Percentiles rank a stretch among this genome's conserved stretches.
Evolutionary conservation across 352 stramenopile species (phyloP).

Genomic region (Globisporangium middletonii): DNA sequence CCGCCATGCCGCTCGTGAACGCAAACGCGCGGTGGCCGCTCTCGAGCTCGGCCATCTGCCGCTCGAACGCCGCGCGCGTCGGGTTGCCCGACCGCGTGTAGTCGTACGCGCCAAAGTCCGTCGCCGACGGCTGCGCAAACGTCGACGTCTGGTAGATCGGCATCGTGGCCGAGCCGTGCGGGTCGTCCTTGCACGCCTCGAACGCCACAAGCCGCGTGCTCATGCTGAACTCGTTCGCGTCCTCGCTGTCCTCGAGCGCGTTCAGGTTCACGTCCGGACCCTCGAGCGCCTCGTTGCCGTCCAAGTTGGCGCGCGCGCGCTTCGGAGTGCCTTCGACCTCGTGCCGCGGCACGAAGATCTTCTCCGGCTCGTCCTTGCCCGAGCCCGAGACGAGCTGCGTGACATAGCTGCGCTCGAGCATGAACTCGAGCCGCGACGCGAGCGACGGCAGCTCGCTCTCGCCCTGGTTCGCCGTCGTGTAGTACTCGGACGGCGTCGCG

Average conservation of each 20-base stretch:
- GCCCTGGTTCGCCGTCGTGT: constrained; percentile 28
- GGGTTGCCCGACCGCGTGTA: constrained; percentile 94
- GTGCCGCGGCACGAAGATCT: constrained; percentile 72
- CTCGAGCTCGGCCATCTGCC: constrained; percentile 85
- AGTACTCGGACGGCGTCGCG: constrained; percentile 18
- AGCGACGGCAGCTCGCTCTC: constrained; percentile 25
- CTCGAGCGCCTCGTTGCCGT: constrained; percentile 66
- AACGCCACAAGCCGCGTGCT: constrained; percentile 75
- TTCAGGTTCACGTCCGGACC: constrained; percentile 29
- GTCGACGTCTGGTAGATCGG: constrained; percentile 91
- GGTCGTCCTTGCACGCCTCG: constrained; percentile 84
- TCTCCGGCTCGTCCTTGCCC: constrained; percentile 49
- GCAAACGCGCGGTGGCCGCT: constrained; percentile 74
- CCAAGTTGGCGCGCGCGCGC: constrained; percentile 54
- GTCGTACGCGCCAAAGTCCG: constrained; percentile 89
- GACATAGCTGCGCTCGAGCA: constrained; percentile 83
- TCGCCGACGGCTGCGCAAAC: constrained; percentile 86
- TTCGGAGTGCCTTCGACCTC: constrained; percentile 45
- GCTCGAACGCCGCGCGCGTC: constrained; percentile 90
- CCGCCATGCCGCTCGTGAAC: constrained; percentile 95
- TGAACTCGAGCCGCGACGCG: constrained; percentile 63
- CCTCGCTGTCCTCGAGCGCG: constrained; percentile 23
- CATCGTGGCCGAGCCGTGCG: constrained; percentile 86
- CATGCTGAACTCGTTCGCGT: constrained; percentile 50
- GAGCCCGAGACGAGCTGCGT: constrained; percentile 74